Evolutionary conservation across 257 asterid species (phyloP).

Genomic region (Solanum ahanhuiri): DNA sequence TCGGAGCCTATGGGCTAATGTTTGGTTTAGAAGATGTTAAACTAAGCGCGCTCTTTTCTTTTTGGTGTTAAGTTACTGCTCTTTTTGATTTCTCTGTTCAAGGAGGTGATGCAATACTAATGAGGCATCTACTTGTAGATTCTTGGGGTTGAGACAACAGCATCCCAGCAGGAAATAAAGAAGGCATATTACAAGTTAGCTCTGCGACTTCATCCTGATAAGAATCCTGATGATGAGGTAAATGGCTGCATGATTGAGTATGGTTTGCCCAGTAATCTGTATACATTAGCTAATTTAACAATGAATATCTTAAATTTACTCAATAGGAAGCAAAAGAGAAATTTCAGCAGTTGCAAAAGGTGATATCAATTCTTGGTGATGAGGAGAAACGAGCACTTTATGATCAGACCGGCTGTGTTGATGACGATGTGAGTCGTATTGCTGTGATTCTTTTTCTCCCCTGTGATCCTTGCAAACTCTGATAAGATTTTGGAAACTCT

Average conservation of each 20-base stretch:
- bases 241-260: neutral
- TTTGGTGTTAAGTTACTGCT: neutral
- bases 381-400: constrained; percentile 91
- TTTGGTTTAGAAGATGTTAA: neutral
- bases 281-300: neutral
- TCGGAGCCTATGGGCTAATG: neutral
- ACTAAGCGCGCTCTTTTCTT: neutral
- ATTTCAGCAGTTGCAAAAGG: constrained; percentile 93
- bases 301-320: neutral
- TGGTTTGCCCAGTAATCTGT: neutral
- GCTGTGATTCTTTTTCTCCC: neutral
- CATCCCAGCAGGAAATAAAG: constrained; percentile 74
- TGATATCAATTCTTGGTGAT: constrained; percentile 80
- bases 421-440: constrained; percentile 71
- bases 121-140: constrained; percentile 26
- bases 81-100: neutral
- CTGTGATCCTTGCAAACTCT: neutral
- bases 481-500: neutral
- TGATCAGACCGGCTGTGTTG: constrained; percentile 94
- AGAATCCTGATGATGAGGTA: constrained; percentile 87
- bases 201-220: constrained; percentile 80
- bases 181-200: constrained; percentile 87
- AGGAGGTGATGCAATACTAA: neutral
- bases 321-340: constrained; percentile 88
- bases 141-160: constrained; percentile 69